Base-by-base conservation (phyloP, 192 early-diverging fungal genomes). In the Backusella liffmaniae region DNA sequence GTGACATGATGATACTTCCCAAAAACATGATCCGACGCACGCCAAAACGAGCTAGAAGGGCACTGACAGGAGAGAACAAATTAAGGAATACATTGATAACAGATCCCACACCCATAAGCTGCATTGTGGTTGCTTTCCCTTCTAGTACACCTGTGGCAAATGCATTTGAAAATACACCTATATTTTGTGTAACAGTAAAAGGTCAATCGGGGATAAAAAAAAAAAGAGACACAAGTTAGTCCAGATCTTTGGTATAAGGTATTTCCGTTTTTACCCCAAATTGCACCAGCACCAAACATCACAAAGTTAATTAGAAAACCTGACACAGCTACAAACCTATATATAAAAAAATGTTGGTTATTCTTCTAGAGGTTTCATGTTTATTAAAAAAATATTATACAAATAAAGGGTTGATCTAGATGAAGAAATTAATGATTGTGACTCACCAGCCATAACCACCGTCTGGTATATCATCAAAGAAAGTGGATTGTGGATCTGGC, bases 111-210 rank as follows among this genome's bases (percentile, higher is more conserved):
- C 77, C 77, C 77, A 78, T 78, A 10, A 78, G 42, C 30, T 73
- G 72, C 13, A 78, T 34, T 16, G 66, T 78, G 5, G 72, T 51
- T 13, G 67, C 46, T 53, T 73, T 73, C 1, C 36, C 72, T 51
- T 73, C 42, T 4, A 73, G 18, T 12, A 66, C 34, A 13, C 18
- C 36, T 30, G 37, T 68, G 21, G 70, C 65, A 39, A 68, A 66
- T 18, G 37, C 77, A 51, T 72, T 72, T 37, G 77, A 69, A 66
- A 78, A 78, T 8, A 78, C 72, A 36, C 77, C 77, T 78, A 67
- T 53, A 36, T 39, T 49, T 49, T 1, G 42, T 41, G 41, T n/a
- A 67, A 34, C 53, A 42, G 53, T 1, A 53, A 26, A 62, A 62
- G 23, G 56, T 26, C 23, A 62, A 62, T 62, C 56, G 56, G 56